Base-by-base conservation (phyloP, 345 rosid genomes). In the Gossypium sturtianum region DNA sequence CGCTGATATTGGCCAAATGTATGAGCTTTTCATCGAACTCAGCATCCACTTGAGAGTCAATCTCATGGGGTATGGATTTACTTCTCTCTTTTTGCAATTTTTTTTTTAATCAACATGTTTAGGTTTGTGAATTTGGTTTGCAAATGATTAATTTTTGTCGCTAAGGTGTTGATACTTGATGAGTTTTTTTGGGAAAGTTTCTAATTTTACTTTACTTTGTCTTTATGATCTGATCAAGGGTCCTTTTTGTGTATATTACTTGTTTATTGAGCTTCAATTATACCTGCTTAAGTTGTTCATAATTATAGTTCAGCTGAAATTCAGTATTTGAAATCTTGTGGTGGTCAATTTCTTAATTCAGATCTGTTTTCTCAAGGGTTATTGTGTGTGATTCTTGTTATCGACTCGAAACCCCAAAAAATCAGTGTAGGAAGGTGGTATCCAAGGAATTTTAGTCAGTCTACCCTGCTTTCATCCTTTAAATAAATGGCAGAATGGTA, bases 1-100 rank as follows among this genome's bases (percentile, higher is more conserved):
- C 19, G 88, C 98, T 74, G 98, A 94, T 85, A 86, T 94, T 61
- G 97, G 98, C 4, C 98, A 94, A 96, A 89, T 94, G 98, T 92
- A 94, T 67, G 97, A 94, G 89, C 97, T 94, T 79, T 94, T 94
- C 90, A 59, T 89, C 82, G 98, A 94, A 80, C 83, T 94, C 49
- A 94, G 98, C 87, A 85, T 92, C 77, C 97, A 86, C 84, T 84
- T 94, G 82, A 86, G 95, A 45, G 94, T 94, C 81, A 94, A 94
- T 85, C 82, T 94, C 68, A 80, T 92, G 94, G 97, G 98, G 98
- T 92, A 56, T 56, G 60, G 60, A 52, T 52, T 52, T 16, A 52
- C n/a, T 52, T 52, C 56, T 34, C 1, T 34, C 15, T 52, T 52
- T 16, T 19, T 41, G n/a, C 38, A 7, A 17, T 10, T 19, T 25